Conservation (phyloP, 495 filamentous ascomycete genomes). For the Xylaria telfairii region DNA sequence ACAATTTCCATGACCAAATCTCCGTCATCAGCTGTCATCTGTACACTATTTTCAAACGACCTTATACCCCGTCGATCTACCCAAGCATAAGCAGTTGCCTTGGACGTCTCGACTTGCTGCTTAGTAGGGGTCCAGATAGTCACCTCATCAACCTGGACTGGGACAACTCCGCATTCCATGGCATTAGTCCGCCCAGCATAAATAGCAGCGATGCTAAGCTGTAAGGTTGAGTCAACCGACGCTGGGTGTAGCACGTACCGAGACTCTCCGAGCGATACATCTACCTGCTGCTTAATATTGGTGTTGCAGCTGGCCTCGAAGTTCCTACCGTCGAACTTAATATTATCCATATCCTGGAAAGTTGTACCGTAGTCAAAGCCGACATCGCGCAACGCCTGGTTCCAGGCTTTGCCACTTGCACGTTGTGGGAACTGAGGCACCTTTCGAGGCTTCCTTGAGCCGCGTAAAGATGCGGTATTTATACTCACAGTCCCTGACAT, state of each 20-base stretch:
- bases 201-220: not conserved
- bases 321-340: not conserved
- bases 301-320: not conserved
- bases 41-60: not conserved
- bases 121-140: not conserved
- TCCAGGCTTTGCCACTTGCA: not conserved
- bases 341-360: not conserved
- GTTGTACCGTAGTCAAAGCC: not conserved
- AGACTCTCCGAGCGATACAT: not conserved
- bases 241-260: not conserved
- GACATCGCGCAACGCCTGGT: not conserved
- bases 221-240: not conserved
- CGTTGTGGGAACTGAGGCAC: not conserved
- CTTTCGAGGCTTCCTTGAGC: too few relatives aligned
- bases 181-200: not conserved
- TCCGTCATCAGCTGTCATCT: not conserved
- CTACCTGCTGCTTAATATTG: not conserved
- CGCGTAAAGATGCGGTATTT: not conserved
- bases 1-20: not conserved
- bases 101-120: not conserved
- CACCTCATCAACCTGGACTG: not conserved
- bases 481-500: not conserved
- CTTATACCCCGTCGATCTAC: not conserved
- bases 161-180: not conserved
- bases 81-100: not conserved